Evolutionary conservation across 805 yeast genomes (phyloP), one percentile per base, ranked within the genome.

Genomic region (Saccharomycopsis fibuligera): DNA sequence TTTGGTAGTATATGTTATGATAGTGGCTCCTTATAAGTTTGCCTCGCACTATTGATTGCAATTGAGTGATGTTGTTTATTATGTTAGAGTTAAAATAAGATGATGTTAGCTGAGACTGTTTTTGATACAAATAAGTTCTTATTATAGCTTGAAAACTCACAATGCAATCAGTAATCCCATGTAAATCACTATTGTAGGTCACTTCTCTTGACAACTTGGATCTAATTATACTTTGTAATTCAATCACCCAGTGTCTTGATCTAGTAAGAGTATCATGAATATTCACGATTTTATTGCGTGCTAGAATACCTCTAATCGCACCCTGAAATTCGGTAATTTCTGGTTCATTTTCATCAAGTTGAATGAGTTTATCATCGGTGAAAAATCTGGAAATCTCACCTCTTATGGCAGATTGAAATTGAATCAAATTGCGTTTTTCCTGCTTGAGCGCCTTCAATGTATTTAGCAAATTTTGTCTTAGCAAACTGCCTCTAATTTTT

Each of bases 401-500:
- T 53, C 74, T 64, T 3, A 65, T 57, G 1, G 61, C 36, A 2
- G 73, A 56, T 55, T 74, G 77, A 0, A 73, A 55, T 6, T 48
- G 24, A 8, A 61, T 49, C 5, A 51, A 33, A 5, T 22, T 14
- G 6, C 33, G 29, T 33, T 37, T 48, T 21, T 17, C 38, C 16
- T 22, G 16, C 22, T 42, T 35, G 21, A 51, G n/a, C n/a, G n/a
- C 25, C 31, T 25, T 21, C 8, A 48, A 31, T 19, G 21, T 38
- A 10, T 24, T 16, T 37, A 43, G 41, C 22, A 51, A 45, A 14
- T 48, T 58, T 35, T 27, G 50, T 53, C 68, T 60, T 1, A 55
- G 35, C 14, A 69, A 33, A 14, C 65, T 60, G 8, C 86, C 85
- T 62, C 86, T 70, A 9, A 75, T 64, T 0, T 35, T 29, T 10